phyloP scores from a whole-genome alignment of 2,329 filamentous ascomycete genomes.

The Penicillium sp. region DNA sequence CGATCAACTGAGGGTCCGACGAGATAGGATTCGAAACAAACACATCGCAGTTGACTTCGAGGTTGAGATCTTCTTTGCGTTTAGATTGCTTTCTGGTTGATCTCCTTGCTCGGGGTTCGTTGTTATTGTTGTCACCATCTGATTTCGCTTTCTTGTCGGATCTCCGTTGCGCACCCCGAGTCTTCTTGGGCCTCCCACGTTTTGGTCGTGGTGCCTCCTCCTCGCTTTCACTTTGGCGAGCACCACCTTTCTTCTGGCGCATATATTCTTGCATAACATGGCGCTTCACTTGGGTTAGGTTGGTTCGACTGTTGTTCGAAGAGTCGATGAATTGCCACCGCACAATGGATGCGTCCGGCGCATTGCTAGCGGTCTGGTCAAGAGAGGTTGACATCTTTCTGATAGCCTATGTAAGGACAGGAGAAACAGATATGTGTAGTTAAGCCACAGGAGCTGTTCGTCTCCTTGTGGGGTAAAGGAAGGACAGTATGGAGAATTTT shows the following conservation, averaged over 20 bases:
- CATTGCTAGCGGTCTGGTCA: constrained; percentile 3
- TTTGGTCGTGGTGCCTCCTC: constrained; percentile 14
- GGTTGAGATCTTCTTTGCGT: not conserved
- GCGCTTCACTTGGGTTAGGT: constrained; percentile 43
- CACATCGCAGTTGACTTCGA: not conserved
- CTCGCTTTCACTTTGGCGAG: constrained; percentile 21
- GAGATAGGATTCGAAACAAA: not conserved
- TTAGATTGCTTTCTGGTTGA: not conserved
- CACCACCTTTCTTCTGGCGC: constrained; percentile 34
- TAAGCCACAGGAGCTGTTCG: not conserved
- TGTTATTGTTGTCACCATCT: not conserved
- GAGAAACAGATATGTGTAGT: not conserved
- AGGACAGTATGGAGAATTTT: not conserved
- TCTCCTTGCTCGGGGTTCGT: not conserved
- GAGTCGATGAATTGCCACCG: constrained; percentile 46
- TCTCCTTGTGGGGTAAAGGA: not conserved
- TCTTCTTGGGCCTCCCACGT: constrained; percentile 18
- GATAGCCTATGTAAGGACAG: not conserved
- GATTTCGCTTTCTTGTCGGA: constrained; percentile 1
- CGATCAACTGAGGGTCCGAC: not conserved
- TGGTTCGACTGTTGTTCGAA: constrained; percentile 37
- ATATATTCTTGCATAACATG: constrained; percentile 49
- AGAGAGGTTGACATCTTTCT: constrained; percentile 19
- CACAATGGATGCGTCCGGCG: constrained; percentile 13
- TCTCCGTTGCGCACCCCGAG: constrained; percentile 5